Conservation (phyloP, 2,329 filamentous ascomycete species). For the Pseudocercospora musae region DNA sequence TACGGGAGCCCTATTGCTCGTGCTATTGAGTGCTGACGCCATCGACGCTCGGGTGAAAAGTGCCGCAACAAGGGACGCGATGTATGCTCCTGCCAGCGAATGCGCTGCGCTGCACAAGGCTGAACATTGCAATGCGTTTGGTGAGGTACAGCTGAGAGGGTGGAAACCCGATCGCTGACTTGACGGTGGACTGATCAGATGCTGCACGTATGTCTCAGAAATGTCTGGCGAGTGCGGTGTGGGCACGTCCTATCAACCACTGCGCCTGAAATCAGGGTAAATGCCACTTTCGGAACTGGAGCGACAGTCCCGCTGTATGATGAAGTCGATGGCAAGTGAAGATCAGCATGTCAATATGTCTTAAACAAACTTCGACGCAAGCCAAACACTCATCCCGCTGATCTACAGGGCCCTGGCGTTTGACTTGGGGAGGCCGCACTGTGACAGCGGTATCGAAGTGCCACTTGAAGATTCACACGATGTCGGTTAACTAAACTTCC, state of each 20-base stretch:
- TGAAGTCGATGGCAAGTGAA: conserved; percentile 7
- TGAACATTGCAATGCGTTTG: not conserved
- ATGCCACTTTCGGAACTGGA: conserved; percentile 1
- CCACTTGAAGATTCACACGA: not conserved
- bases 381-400: not conserved
- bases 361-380: conserved; percentile 8
- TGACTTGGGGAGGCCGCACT: not conserved
- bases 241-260: not conserved
- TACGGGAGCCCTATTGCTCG: not conserved
- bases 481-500: not conserved
- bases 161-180: not conserved
- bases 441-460: not conserved
- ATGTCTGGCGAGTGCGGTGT: not conserved
- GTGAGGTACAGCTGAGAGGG: not conserved
- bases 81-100: conserved; percentile 8
- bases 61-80: conserved; percentile 2
- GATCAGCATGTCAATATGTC: conserved; percentile 12
- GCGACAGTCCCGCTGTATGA: not conserved
- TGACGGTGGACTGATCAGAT: conserved; percentile 4
- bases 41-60: conserved; percentile 5
- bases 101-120: not conserved
- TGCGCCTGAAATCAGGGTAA: not conserved
- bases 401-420: conserved; percentile 8
- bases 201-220: conserved; percentile 6
- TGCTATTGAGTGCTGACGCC: conserved; percentile 12